Conservation (phyloP, 108 stramenopile species). For the Discostella pseudostelligera region DNA sequence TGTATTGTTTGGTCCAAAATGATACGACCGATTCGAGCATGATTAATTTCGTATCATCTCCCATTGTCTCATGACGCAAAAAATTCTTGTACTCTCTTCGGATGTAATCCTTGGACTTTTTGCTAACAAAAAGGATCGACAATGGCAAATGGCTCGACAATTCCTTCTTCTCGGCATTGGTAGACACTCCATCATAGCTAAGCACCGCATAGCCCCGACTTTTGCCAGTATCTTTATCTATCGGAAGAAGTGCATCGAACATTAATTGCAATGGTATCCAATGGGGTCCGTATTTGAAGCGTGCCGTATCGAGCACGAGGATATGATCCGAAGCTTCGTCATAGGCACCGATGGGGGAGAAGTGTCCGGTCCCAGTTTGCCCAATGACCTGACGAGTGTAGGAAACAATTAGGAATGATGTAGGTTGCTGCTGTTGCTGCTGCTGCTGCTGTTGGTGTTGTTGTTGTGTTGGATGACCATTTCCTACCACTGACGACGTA, state of each 20-base stretch:
- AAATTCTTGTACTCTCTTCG: slow-evolving; percentile 56
- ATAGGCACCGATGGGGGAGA: slow-evolving; percentile 82
- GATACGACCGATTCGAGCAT: slow-evolving; percentile 46
- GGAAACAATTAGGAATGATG: slow-evolving; percentile 57
- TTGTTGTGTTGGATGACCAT: no score
- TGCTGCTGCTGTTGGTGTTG: slow-evolving; percentile 12
- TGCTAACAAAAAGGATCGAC: slow-evolving; percentile 68
- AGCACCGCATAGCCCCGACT: slow-evolving; percentile 81
- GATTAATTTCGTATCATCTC: slow-evolving; percentile 10
- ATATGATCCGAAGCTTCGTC: slow-evolving; percentile 60
- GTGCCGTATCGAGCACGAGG: slow-evolving; percentile 82
- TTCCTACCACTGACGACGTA: neutral
- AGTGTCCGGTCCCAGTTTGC: slow-evolving; percentile 89
- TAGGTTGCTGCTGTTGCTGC: slow-evolving; percentile 52
- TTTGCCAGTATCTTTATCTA: slow-evolving; percentile 72
- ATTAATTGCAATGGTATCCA: slow-evolving; percentile 61
- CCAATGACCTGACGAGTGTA: slow-evolving; percentile 64
- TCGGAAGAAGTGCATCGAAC: slow-evolving; percentile 64
- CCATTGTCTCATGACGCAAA: slow-evolving; percentile 29
- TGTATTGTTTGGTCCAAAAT: slow-evolving; percentile 58
- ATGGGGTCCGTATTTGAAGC: slow-evolving; percentile 86
- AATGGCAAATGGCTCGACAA: slow-evolving; percentile 37
- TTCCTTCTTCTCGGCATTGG: neutral
- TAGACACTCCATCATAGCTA: slow-evolving; percentile 35
- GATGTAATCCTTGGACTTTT: slow-evolving; percentile 46